phyloP scores from a whole-genome alignment of 1,284 basidiomycete species.

The Boletus holoroseus region DNA sequence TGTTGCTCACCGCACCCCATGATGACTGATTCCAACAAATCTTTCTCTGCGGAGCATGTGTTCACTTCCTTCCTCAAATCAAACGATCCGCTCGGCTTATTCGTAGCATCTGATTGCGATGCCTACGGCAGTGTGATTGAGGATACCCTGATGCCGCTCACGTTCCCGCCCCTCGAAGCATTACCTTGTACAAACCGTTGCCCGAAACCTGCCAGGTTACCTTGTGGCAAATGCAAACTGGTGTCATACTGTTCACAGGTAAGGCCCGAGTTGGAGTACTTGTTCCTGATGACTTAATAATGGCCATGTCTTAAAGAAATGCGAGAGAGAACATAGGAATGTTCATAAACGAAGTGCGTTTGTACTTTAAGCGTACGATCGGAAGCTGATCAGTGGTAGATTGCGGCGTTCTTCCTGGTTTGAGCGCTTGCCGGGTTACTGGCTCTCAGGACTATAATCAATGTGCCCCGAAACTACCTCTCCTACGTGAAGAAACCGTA shows the following conservation, averaged over 20 bases:
- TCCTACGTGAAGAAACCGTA: background rate
- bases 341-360: slow-evolving; percentile 20
- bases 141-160: slow-evolving; percentile 12
- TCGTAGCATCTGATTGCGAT: slow-evolving; percentile 20
- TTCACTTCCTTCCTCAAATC: slow-evolving; percentile 18
- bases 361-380: background rate
- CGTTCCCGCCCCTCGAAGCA: slow-evolving; percentile 16
- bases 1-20: background rate
- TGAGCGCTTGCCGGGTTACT: background rate
- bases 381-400: slow-evolving; percentile 13
- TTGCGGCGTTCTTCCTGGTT: slow-evolving; percentile 8
- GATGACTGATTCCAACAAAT: slow-evolving; percentile 10
- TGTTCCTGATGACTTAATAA: background rate
- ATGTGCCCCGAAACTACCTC: background rate
- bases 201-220: slow-evolving; percentile 21
- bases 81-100: slow-evolving; percentile 19
- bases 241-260: slow-evolving; percentile 40
- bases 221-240: slow-evolving; percentile 34
- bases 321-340: slow-evolving; percentile 16
- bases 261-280: background rate
- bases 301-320: slow-evolving; percentile 17
- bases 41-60: background rate
- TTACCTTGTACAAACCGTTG: slow-evolving; percentile 29
- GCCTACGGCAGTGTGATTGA: slow-evolving; percentile 17
- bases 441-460: background rate